Evolutionary conservation across 2,329 filamentous ascomycete species (phyloP), one percentile per base, ranked within the genome.

Genomic region (Penicillium sp.): DNA sequence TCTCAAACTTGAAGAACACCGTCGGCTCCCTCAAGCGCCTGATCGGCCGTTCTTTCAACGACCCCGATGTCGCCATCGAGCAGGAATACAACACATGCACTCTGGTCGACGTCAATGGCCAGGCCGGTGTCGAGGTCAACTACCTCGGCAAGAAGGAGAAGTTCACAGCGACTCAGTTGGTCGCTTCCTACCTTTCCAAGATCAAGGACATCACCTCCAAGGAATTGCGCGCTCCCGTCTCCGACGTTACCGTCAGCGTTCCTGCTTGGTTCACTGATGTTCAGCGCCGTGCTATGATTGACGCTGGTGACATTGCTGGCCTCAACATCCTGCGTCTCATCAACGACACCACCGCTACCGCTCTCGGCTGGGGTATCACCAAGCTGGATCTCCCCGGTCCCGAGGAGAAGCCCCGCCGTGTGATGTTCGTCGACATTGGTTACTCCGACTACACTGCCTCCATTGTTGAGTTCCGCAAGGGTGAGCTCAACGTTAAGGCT

Each of bases 1-100:
- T 96, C 75, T 96, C 93, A 73, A 99, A 99, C 84, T 87, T 97
- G 73, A 99, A 97, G 84, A 99, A 99, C 85, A 99, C 94, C 68
- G 90, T 99, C 80, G 84, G 86, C 77, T 93, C 87, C 67, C 85
- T 99, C 71, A 96, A 96, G 82, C 91, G 94, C 72, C 88, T 99
- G 69, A 89, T 89, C 73, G 94, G 94, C 73, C 91, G 94, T 74
- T 83, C 85, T 62, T 84, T 93, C 79, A 88, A 84, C 76, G 94
- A 99, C 74, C 92, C 94, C 74, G 94, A 99, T 84, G 84, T 96
- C 63, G 85, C 92, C 79, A 84, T 94, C 73, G 94, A 99, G 84
- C 90, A 96, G 80, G 84, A 96, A 73, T 97, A 86, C 78, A 87
- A 95, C 74, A 92, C 92, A 38, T 90, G 92, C 51, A 83, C 87